Conservation (phyloP, 2,329 filamentous ascomycete genomes). For the Blastomyces silverae region DNA sequence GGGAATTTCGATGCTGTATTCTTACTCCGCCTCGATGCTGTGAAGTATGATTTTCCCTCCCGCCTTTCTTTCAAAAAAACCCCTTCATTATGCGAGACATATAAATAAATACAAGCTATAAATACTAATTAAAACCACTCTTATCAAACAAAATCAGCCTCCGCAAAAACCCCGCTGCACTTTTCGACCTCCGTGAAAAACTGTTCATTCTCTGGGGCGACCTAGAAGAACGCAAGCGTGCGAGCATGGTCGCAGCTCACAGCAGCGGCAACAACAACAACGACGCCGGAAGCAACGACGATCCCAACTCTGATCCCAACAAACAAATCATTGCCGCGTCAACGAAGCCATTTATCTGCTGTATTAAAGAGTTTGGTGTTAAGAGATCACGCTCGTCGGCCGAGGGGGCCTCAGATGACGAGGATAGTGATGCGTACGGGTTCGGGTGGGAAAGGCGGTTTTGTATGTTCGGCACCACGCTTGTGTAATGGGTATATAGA, state of each 20-base stretch:
- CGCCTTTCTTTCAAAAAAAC: background rate
- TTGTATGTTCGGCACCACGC: constrained; percentile 58
- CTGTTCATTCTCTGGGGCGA: constrained; percentile 81
- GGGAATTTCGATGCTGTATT: constrained; percentile 52
- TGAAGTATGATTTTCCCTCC: constrained; percentile 41
- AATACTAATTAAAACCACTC: background rate
- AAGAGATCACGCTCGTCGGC: constrained; percentile 27
- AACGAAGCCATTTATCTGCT: constrained; percentile 58
- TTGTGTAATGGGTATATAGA: constrained; percentile 31
- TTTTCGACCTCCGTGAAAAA: constrained; percentile 57
- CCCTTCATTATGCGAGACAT: background rate
- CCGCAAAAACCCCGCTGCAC: constrained; percentile 42
- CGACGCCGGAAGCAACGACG: background rate
- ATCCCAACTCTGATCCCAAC: constrained; percentile 16
- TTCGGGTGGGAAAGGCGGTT: constrained; percentile 58
- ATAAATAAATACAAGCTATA: background rate
- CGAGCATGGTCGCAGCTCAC: constrained; percentile 23
- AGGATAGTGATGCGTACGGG: constrained; percentile 21
- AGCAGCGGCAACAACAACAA: background rate
- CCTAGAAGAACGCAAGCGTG: constrained; percentile 61
- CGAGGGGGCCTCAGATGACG: constrained; percentile 30
- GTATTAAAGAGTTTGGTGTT: constrained; percentile 64
- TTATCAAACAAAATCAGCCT: constrained; percentile 45
- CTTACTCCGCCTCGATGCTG: constrained; percentile 51
- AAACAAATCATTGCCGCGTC: constrained; percentile 41